Conservation (phyloP, 257 asterid genomes). For the Solanum okadae region DNA sequence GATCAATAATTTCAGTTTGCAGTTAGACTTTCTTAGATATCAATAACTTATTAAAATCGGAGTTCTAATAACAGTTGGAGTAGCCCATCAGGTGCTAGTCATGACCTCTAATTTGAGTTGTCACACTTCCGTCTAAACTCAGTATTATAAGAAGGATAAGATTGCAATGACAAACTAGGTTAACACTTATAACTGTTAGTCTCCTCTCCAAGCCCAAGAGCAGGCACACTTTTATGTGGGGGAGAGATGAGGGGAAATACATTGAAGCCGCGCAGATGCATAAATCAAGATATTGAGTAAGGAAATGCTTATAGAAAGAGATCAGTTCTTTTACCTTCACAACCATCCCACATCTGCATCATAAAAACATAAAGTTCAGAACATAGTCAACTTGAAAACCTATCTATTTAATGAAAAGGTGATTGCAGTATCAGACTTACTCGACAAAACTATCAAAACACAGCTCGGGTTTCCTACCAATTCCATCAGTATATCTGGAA, state of each 20-base stretch:
- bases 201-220: neutral
- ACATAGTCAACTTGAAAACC: neutral
- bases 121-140: neutral
- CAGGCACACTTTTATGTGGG: neutral
- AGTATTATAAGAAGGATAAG: neutral
- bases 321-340: conserved; percentile 47
- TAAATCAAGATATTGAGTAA: neutral
- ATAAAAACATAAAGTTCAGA: neutral
- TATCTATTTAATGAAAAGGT: neutral
- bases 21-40: neutral
- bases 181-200: neutral
- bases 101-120: neutral
- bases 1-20: neutral
- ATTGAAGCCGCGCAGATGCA: neutral
- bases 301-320: neutral
- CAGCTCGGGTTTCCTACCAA: conserved; percentile 49
- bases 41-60: neutral
- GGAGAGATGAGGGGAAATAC: neutral
- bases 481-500: conserved; percentile 69
- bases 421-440: conserved; percentile 31
- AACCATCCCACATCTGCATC: conserved; percentile 82
- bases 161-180: neutral
- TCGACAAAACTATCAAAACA: conserved; percentile 72
- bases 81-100: neutral
- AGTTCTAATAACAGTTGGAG: neutral